phyloP scores from a whole-genome alignment of 768 basidiomycete genomes.

The Leccinum broughii region DNA sequence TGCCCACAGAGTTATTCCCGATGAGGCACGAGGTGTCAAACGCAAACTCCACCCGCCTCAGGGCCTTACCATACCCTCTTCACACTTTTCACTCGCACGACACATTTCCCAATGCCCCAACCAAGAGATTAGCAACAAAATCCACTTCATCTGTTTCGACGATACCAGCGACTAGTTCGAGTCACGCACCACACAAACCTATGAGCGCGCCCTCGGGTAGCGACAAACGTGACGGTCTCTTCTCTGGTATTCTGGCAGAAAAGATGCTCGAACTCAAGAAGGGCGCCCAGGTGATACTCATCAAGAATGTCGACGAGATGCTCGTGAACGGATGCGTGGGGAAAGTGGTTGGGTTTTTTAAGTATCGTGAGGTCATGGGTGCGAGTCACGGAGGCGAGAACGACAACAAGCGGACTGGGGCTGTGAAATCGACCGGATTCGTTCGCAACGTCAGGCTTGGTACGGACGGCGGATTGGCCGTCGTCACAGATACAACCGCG shows the following conservation, averaged over 20 bases:
- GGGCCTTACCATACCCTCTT: conserved; percentile 42
- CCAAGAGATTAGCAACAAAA: conserved; percentile 3
- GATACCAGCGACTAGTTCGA: not conserved
- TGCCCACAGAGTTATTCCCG: conserved; percentile 61
- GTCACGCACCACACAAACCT: conserved; percentile 34
- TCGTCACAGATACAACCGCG: not conserved
- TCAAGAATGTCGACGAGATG: conserved; percentile 51
- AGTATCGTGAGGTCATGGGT: conserved; percentile 12
- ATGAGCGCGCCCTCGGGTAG: conserved; percentile 5
- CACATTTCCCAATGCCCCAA: conserved; percentile 31
- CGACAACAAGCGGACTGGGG: conserved; percentile 24
- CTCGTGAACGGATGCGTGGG: conserved; percentile 73
- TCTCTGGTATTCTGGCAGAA: conserved; percentile 64
- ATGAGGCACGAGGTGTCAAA: conserved; percentile 67
- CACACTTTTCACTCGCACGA: conserved; percentile 54
- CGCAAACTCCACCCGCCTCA: conserved; percentile 58
- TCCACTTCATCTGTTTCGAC: not conserved
- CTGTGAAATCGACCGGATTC: conserved; percentile 34
- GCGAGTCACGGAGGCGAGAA: conserved; percentile 13
- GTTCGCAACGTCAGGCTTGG: conserved; percentile 33
- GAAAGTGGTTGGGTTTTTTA: conserved; percentile 46
- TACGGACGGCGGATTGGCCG: not conserved
- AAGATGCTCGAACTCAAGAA: conserved; percentile 54
- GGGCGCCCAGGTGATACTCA: conserved; percentile 66
- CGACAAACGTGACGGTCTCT: conserved; percentile 52